Evolutionary conservation across 2,329 filamentous ascomycete genomes (phyloP).

Genomic region (Aspergillus oerlinghausenensis): DNA sequence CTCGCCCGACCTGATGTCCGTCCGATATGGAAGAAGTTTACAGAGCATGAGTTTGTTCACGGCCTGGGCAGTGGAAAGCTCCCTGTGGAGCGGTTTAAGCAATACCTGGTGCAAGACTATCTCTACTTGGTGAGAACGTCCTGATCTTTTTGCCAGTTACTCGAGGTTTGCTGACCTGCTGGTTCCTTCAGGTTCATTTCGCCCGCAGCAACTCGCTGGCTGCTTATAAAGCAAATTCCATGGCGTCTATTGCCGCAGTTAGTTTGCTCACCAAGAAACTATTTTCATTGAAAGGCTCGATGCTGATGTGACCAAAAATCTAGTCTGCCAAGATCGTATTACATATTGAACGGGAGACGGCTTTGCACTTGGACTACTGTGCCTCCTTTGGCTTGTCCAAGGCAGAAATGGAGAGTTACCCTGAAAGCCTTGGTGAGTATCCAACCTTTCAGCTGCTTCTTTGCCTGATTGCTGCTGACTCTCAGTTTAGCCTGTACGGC

Average conservation of each 20-base stretch:
- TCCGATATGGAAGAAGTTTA: conserved; percentile 68
- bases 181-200: conserved; percentile 65
- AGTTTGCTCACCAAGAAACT: conserved; percentile 19
- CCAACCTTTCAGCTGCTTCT: not conserved
- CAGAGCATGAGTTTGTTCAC: conserved; percentile 77
- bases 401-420: conserved; percentile 65
- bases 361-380: conserved; percentile 79
- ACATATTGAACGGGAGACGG: conserved; percentile 75
- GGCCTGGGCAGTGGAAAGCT: conserved; percentile 71
- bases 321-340: conserved; percentile 66
- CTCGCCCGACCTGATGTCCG: conserved; percentile 71
- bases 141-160: not conserved
- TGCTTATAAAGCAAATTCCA: conserved; percentile 73
- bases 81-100: conserved; percentile 72
- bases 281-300: not conserved
- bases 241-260: conserved; percentile 68
- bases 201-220: conserved; percentile 79
- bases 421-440: conserved; percentile 65
- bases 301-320: conserved; percentile 1
- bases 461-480: conserved; percentile 4
- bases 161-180: conserved; percentile 1
- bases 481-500: conserved; percentile 63
- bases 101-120: conserved; percentile 89
- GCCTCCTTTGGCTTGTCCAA: conserved; percentile 71
- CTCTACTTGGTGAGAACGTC: conserved; percentile 65